Evolutionary conservation across 2,329 filamentous ascomycete genomes (phyloP).

Genomic region (Phialophora expanda): DNA sequence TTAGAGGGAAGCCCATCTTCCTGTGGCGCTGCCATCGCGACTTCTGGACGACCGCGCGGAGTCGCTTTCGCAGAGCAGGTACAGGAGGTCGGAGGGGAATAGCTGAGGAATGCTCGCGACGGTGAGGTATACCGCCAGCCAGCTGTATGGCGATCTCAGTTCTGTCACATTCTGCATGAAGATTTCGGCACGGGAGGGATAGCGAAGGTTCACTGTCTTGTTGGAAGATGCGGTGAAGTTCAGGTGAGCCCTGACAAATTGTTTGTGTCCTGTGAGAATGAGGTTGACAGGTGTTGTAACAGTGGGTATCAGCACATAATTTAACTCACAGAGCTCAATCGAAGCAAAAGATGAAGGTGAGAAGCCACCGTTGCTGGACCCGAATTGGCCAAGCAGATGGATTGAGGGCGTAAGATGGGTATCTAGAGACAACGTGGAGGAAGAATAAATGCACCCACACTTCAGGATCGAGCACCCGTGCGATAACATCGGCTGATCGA

Average conservation of each 20-base stretch:
- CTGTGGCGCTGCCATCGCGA: not conserved
- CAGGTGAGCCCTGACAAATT: slow-evolving; percentile 8
- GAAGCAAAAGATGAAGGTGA: not conserved
- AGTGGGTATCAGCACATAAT: not conserved
- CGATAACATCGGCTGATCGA: not conserved
- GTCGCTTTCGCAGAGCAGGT: not conserved
- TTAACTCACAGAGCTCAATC: not conserved
- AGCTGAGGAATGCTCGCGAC: not conserved
- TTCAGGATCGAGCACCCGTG: not conserved
- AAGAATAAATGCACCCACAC: slow-evolving; percentile 6
- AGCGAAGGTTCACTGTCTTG: not conserved
- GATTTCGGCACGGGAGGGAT: not conserved
- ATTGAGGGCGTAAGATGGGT: slow-evolving; percentile 4
- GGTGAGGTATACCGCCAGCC: not conserved
- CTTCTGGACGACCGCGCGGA: not conserved
- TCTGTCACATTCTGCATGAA: not conserved
- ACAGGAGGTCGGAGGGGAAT: not conserved
- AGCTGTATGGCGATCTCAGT: not conserved
- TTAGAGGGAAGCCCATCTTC: not conserved
- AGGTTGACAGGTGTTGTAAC: not conserved
- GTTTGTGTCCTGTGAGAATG: slow-evolving; percentile 5
- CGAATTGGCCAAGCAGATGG: not conserved
- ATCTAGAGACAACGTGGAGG: slow-evolving; percentile 7
- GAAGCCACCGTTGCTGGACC: not conserved
- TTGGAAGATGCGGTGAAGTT: slow-evolving; percentile 1